Base-by-base conservation (phyloP, 23 red algal species). In the Pyropia haitanensis region DNA sequence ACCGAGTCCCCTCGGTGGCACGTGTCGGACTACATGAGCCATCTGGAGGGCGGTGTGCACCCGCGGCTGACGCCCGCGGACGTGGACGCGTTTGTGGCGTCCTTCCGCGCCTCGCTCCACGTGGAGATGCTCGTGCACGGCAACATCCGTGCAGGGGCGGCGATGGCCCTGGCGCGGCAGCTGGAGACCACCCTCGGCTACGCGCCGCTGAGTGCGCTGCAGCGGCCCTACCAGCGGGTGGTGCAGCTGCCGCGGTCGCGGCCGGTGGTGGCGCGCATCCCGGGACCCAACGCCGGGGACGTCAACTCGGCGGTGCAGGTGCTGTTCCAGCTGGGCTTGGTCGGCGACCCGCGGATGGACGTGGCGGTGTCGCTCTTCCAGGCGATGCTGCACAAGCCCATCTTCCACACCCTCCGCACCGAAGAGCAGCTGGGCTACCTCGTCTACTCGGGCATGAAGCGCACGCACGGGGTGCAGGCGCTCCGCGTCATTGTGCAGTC, bases 391-490 rank as follows among this genome's bases (percentile, higher is more conserved):
- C 63, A 88, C 27, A 90, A 96, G 69, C 92, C 85, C 16, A 30
- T 57, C 14, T 96, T 90, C 23, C 70, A 96, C 60, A 75, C 90
- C 53, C 68, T 96, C 44, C 79, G 92, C 48, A 96, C 92, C 9
- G 76, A 81, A 15, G 63, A 89, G 31, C 92, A 96, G 56, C 79
- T 96, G 5, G 92, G 92, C 19, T 96, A 96, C 68, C 53, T 89
- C 51, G 92, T 96, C 30, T 88, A 70, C 18, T 71, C 67, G 59
- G 78, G 78, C 49, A 60, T 79, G 30, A 58, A 66, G 56, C 30
- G 53, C 31, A 63, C 32, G 28, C 64, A 85, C 17, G 69, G 68
- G 23, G 63, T 79, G 18, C 61, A 61, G 13, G 92, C 79, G 2
- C 61, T 89, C 16, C 78, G 56, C 26, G 27, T 89, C 63, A 75